These are phyloP conservation scores for Mycena rebaudengoi DNA, from an alignment of 768 basidiomycete genomes.

Conservation along the genomic window DNA sequence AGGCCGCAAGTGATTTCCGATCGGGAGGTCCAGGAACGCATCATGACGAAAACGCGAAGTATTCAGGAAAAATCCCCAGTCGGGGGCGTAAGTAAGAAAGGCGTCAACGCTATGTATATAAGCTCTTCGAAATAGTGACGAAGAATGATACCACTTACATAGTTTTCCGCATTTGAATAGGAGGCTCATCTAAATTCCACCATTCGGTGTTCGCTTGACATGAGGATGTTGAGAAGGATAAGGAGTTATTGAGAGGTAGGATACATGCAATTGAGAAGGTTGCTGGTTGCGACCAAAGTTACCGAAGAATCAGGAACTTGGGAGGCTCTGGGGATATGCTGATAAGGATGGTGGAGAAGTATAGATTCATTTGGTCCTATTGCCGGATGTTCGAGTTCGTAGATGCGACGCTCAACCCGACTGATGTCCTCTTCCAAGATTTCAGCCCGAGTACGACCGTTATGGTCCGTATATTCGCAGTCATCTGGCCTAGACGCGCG, in stretches of 20 bases:
- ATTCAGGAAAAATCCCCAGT: slow-evolving; percentile 58
- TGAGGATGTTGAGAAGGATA: neutral
- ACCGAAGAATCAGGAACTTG: neutral
- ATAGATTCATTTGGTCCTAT: slow-evolving; percentile 15
- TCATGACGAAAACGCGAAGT: slow-evolving; percentile 44
- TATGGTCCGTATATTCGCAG: slow-evolving; percentile 55
- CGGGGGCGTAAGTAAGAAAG: slow-evolving; percentile 48
- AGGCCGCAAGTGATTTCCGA: slow-evolving; percentile 30
- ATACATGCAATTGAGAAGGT: no score
- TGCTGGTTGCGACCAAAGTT: no score
- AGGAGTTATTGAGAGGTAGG: neutral
- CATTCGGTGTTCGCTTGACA: neutral
- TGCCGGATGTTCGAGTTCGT: slow-evolving; percentile 42
- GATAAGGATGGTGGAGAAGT: slow-evolving; percentile 37
- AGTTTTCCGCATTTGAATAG: neutral
- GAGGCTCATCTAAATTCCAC: slow-evolving; percentile 13
- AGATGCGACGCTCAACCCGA: slow-evolving; percentile 45
- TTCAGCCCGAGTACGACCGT: slow-evolving; percentile 46
- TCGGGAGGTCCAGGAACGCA: slow-evolving; percentile 28
- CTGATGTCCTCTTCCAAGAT: slow-evolving; percentile 49
- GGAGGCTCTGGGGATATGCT: neutral
- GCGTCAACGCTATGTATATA: slow-evolving; percentile 9
- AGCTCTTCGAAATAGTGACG: neutral
- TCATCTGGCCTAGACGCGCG: slow-evolving; percentile 46
- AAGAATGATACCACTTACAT: neutral